Base-by-base conservation (phyloP, 2,329 filamentous ascomycete species). In the Plenodomus lindquistii region DNA sequence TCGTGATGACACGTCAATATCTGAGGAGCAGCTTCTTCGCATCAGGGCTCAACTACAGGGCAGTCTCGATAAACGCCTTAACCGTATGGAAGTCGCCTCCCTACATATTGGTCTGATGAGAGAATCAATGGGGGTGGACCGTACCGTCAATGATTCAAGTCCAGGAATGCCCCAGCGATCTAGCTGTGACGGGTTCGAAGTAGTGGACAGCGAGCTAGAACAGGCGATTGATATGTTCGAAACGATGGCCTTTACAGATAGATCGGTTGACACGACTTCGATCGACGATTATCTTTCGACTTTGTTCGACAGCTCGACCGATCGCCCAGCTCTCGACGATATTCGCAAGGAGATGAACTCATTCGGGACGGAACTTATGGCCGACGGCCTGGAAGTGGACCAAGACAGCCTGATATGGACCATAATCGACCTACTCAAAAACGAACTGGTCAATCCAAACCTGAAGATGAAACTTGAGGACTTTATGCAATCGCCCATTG, bases 61-160 rank as follows among this genome's bases (percentile, higher is more conserved):
- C 20, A 75, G 78, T 27, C 55, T 85, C 4, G 63, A 73, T 13
- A 71, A 77, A n/a, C 74, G 82, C 54, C 75, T 75, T n/a, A 73
- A 77, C 40, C 82, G 79, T 48, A 79, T 83, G 55, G 74, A 81
- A 16, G 81, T 83, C 59, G 82, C 82, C 0, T 72, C 75, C 6
- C 73, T 86, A 24, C 85, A 85, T 60, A 78, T 79, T 16, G 66
- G 77, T 34, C 65, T 86, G 77, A 67, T 84, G 41, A 59, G 46
- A 29, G 55, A 69, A 38, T 54, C 47, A 10, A 55, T 66, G 31
- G n/a, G 50, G 2, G 68, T 72, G 1, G 63, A 69, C 10, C 66
- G 73, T 1, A 60, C 70, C 4, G 7, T 6, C 15, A 59, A 57
- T 8, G 40, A 44, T 10, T 27, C 52, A 13, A 34, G 54, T 16